Conservation (phyloP, 2,329 filamentous ascomycete genomes). For the Penicillium brasilianum region DNA sequence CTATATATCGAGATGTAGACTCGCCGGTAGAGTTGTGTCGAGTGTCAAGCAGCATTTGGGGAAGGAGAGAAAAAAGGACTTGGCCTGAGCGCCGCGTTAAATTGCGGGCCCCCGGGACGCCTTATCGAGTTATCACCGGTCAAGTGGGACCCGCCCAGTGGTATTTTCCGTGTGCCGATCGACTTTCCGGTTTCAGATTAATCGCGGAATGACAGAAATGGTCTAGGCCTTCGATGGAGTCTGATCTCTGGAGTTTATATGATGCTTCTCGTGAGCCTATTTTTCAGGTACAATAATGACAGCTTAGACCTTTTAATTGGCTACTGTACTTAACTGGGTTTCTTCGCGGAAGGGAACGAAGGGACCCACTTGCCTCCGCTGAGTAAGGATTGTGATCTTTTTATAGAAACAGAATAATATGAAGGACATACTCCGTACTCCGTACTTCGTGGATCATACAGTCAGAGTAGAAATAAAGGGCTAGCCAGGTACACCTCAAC, state of each 20-base stretch:
- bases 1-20: not conserved
- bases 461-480: too few species aligned
- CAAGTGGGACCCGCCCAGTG: conserved; percentile 23
- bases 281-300: not conserved
- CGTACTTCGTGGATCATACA: too few species aligned
- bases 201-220: conserved; percentile 5
- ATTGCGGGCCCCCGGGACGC: conserved; percentile 28
- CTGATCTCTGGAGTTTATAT: not conserved
- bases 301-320: too few species aligned
- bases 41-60: not conserved
- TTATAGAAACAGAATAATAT: too few species aligned
- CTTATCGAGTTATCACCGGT: conserved; percentile 22
- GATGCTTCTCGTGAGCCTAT: not conserved
- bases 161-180: conserved; percentile 11
- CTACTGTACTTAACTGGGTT: too few species aligned
- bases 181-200: conserved; percentile 8
- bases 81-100: conserved; percentile 25
- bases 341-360: too few species aligned
- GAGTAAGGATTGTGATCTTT: too few species aligned
- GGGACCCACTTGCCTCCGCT: too few species aligned
- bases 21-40: not conserved
- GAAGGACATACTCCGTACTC: too few species aligned
- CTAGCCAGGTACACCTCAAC: too few species aligned
- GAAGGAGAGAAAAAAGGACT: conserved; percentile 23
- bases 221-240: not conserved